phyloP scores from a whole-genome alignment of 2,329 filamentous ascomycete genomes.

The Beauveria bassiana region DNA sequence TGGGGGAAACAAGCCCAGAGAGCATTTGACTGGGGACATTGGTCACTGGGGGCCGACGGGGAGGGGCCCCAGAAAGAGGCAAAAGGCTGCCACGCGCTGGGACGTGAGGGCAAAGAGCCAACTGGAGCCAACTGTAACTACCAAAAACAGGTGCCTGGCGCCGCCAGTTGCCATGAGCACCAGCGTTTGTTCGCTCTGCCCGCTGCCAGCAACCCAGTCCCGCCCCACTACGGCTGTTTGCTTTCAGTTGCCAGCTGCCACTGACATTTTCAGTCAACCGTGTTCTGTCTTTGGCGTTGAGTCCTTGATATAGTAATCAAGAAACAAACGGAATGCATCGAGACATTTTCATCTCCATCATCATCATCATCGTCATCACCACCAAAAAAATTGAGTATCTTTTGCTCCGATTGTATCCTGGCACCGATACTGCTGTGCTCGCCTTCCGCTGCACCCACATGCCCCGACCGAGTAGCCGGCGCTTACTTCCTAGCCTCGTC shows the following conservation, averaged over 20 bases:
- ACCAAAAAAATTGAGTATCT: neutral
- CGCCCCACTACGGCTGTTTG: neutral
- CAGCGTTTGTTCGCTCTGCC: neutral
- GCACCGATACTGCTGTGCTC: neutral
- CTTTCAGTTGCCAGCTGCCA: neutral
- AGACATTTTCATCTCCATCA: neutral
- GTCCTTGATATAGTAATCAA: too few relatives aligned
- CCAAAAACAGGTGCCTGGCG: neutral
- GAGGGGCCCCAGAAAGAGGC: neutral
- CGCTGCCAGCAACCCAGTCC: neutral
- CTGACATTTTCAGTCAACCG: neutral
- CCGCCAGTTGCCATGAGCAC: constrained; percentile 9
- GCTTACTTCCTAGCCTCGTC: constrained; percentile 5
- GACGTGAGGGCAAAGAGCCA: too few relatives aligned
- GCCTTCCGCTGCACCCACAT: neutral
- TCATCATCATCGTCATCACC: neutral
- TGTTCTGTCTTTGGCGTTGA: neutral
- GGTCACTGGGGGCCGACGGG: neutral
- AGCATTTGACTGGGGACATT: constrained; percentile 6
- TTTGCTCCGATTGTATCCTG: neutral
- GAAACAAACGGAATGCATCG: neutral
- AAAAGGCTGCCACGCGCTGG: too few relatives aligned
- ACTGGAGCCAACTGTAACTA: too few relatives aligned
- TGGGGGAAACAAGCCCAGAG: neutral
- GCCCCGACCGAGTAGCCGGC: constrained; percentile 10